Conservation (phyloP, 176 grass and related monocot genomes). For the Elaeis guineensis region DNA sequence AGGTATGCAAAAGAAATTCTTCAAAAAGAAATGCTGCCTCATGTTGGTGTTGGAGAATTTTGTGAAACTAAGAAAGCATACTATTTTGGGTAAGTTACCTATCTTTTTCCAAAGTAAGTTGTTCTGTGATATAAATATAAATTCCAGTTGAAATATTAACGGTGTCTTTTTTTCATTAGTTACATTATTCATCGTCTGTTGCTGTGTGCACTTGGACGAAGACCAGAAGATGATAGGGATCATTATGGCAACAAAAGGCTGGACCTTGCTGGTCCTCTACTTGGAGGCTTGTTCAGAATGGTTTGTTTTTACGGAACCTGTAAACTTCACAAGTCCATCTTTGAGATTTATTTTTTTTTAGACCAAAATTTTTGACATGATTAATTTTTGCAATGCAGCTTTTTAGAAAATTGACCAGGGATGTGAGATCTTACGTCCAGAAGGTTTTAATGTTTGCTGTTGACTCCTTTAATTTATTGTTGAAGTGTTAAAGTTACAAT, state of each 20-base stretch:
- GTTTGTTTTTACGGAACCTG: constrained; percentile 38
- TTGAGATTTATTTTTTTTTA: constrained; percentile 14
- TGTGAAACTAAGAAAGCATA: constrained; percentile 99
- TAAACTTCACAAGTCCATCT: constrained; percentile 5
- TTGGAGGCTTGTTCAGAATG: constrained; percentile 95
- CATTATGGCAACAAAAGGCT: constrained; percentile 99
- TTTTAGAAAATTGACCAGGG: constrained; percentile 96
- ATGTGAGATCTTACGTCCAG: constrained; percentile 97
- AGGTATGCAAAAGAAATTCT: constrained; percentile 98
- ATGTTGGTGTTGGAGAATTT: constrained; percentile 93
- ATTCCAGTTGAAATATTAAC: constrained; percentile 9
- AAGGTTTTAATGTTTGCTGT: constrained; percentile 46
- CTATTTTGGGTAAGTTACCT: constrained; percentile 71
- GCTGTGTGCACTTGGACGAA: constrained; percentile 91
- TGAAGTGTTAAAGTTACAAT: too few relatives aligned
- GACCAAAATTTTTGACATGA: constrained; percentile 9
- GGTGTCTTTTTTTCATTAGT: constrained; percentile 31
- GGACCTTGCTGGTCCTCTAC: constrained; percentile 95
- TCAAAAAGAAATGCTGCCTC: constrained; percentile 99
- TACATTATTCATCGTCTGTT: constrained; percentile 98
- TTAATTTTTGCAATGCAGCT: constrained; percentile 40
- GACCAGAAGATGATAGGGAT: constrained; percentile 93
- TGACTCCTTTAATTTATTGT: too few relatives aligned
- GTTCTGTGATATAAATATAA: too few relatives aligned
- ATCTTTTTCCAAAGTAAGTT: neutral